Evolutionary conservation across 75 land plant genomes (phyloP), one percentile per base, ranked within the genome.

Genomic region (Larix kaempferi): DNA sequence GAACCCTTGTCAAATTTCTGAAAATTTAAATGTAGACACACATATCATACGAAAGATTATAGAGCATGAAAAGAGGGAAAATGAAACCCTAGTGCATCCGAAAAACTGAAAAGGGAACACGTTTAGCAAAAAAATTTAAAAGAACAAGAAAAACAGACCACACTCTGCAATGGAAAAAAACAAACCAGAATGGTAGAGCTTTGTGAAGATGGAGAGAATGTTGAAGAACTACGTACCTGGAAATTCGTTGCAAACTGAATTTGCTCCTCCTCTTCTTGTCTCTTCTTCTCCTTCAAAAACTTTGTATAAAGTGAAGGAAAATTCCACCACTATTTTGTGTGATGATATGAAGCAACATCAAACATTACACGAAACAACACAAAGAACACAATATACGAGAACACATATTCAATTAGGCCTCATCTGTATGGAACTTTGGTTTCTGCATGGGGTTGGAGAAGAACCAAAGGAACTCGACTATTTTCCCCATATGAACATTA

Each of bases 251-350:
- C 72, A 22, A 23, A n/a, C 23, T 14, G 39, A 33, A 13, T 69
- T 69, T 39, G 72, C 10, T 69, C 72, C 39, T 69, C 69, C 69
- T 65, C 69, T 11, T 41, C 72, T 10, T 69, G 72, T 44, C 22
- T 44, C 8, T n/a, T 11, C 49, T 69, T 35, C 52, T 69, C 25
- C 72, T 49, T 49, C 10, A 10, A 49, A 49, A 8, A 49, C 8
- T 41, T 14, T 69, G 52, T n/a, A 2, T n/a, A 3, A 25, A 41
- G 23, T 39, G 54, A 49, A 49, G 54, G 12, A 49, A 49, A 49
- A 49, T 49, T 49, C 54, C 12, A 49, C 54, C 12, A 10, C 54
- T 49, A 49, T 49, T 49, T 49, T 49, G 11, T 8, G 52, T 2
- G 52, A 49, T 49, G 54, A 49, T 49, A 49, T 49, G 54, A 49